Evolutionary conservation across 345 rosid genomes (phyloP), one percentile per base, ranked within the genome.

Genomic region (Linum lewisii): DNA sequence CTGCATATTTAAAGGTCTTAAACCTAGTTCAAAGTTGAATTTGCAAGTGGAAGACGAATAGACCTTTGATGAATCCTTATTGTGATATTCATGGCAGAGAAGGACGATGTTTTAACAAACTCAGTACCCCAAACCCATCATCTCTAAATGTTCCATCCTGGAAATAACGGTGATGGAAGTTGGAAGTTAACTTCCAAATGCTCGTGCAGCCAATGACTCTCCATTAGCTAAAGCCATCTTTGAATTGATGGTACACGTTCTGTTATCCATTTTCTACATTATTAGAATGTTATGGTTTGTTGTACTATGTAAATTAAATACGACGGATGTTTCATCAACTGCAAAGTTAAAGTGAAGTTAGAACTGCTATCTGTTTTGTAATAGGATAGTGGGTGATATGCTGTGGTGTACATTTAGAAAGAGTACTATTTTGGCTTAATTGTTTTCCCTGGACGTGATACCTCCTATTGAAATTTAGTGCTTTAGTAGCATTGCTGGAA

Each of bases 111-210:
- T 85, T 77, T 87, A 89, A 53, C 86, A 93, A 74, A 87, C 95
- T 20, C 94, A 93, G 91, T 4, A 93, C 99, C 0, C 99, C 99
- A 20, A 93, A 93, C 66, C 97, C 99, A 42, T 80, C 83, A 10
- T 93, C 99, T n/a, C 78, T 93, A 23, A n/a, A 89, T 93, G 99
- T 93, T 93, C 66, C 79, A 77, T 76, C 95, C 97, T 10, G 97
- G 97, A 51, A 85, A 84, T n/a, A 77, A 77, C 88, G 2, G 90
- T 93, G 24, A 93, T 93, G 99, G 91, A 89, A 14, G 79, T 81
- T 45, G 99, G 99, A 6, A 93, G 99, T 58, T 69, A 97, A 93
- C 72, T 93, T 89, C 54, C 99, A 0, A 93, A 82, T 67, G 73
- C 86, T 37, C 95, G 97, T 54, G 62, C 86, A 2, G 87, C 95